A percentile compares a stretch with the other conserved stretches of the same genome.
These are phyloP conservation scores for Cystobasidiaceae sp. DNA, from an alignment of 1,284 basidiomycete genomes.

Conservation along the genomic window DNA sequence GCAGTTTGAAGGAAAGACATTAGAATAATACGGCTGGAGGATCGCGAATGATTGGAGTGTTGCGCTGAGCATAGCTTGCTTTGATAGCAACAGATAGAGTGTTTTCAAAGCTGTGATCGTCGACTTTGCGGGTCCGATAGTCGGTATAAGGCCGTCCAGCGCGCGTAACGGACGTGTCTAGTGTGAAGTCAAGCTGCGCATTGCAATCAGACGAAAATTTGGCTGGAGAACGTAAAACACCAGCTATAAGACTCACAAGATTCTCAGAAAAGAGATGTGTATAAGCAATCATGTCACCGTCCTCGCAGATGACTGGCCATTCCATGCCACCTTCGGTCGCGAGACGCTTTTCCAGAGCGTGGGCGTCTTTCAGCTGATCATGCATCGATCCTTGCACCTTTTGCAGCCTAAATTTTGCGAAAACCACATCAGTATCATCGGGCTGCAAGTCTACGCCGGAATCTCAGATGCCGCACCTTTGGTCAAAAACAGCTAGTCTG, in stretches of 20 bases:
- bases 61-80: neutral
- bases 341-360: constrained; percentile 11
- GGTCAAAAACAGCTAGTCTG: neutral
- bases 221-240: neutral
- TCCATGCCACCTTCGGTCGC: constrained; percentile 5
- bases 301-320: constrained; percentile 13
- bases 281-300: constrained; percentile 28
- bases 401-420: neutral
- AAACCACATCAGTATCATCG: neutral
- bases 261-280: constrained; percentile 22
- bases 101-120: constrained; percentile 29
- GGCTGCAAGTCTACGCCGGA: neutral
- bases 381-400: neutral
- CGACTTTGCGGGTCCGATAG: constrained; percentile 27
- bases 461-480: neutral
- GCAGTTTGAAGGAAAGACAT: too few species aligned
- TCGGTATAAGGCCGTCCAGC: constrained; percentile 22
- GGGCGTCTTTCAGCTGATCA: constrained; percentile 1
- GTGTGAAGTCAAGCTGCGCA: constrained; percentile 16
- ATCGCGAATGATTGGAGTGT: neutral
- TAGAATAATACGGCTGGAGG: too few species aligned
- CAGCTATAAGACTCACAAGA: neutral
- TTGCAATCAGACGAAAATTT: neutral
- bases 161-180: constrained; percentile 21
- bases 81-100: constrained; percentile 8